Percentiles rank a stretch among this genome's conserved stretches.
phyloP scores from a whole-genome alignment of 495 filamentous ascomycete genomes.

The Lasiosphaeris hirsuta region DNA sequence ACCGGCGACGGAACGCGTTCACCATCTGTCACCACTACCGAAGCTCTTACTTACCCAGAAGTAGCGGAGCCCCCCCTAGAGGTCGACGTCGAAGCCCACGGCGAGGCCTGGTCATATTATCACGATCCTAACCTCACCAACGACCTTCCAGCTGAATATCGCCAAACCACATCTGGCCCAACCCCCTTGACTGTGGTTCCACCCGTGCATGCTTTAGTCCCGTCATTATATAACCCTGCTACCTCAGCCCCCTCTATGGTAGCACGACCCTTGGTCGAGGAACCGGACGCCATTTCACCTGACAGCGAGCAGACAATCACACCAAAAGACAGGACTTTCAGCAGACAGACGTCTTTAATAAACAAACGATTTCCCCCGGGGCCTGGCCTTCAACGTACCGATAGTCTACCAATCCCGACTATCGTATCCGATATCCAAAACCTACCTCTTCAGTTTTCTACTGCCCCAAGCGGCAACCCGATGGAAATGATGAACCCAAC shows the following conservation, averaged over 20 bases:
- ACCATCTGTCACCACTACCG: constrained; percentile 21
- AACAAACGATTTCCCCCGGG: constrained; percentile 11
- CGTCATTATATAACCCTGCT: constrained; percentile 13
- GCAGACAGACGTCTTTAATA: constrained; percentile 17
- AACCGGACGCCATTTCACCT: constrained; percentile 19
- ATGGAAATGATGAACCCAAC: constrained; percentile 48
- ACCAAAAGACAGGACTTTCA: constrained; percentile 13
- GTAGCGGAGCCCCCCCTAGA: constrained; percentile 16
- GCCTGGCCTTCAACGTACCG: constrained; percentile 22
- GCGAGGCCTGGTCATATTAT: constrained; percentile 32
- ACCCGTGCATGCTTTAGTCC: constrained; percentile 4
- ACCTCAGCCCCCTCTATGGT: constrained; percentile 1
- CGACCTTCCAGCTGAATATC: constrained; percentile 10
- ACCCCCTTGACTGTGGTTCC: constrained; percentile 11
- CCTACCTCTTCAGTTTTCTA: constrained; percentile 14
- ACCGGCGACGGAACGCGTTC: constrained; percentile 23
- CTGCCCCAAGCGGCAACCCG: constrained; percentile 31
- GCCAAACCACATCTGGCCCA: constrained; percentile 8
- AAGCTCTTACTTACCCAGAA: constrained; percentile 12
- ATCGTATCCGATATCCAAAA: constrained; percentile 33
- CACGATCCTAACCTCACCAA: constrained; percentile 25
- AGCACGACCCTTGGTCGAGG: constrained; percentile 11
- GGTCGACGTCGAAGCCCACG: constrained; percentile 25
- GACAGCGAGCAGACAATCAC: constrained; percentile 22
- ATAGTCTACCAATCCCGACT: constrained; percentile 28